A percentile compares a stretch with the other conserved stretches of the same genome.
These are phyloP conservation scores for Microcera coccophila DNA, from an alignment of 2,329 filamentous ascomycete species.

Conservation along the genomic window DNA sequence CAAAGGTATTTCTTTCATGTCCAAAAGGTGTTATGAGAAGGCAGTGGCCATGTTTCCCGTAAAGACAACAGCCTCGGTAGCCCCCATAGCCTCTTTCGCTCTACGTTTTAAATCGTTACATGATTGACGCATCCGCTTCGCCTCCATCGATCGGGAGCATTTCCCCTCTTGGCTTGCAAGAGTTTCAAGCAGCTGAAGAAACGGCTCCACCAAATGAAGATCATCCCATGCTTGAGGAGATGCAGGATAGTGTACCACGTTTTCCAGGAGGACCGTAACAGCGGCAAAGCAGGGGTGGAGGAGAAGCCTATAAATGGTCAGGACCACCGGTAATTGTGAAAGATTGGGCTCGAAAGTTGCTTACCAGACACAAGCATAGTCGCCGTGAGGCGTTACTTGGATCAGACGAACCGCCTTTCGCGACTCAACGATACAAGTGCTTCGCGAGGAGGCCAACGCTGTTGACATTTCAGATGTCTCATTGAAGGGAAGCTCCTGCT, in stretches of 20 bases:
- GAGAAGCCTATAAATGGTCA: conserved; percentile 11
- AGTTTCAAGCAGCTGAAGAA: conserved; percentile 5
- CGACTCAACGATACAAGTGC: conserved; percentile 21
- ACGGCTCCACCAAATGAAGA: conserved; percentile 7
- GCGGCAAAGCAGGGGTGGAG: conserved; percentile 16
- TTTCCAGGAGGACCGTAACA: conserved; percentile 10
- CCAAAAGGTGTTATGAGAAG: too few species aligned
- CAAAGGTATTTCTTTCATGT: too few species aligned
- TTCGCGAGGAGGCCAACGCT: conserved; percentile 2
- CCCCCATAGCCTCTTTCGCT: background rate
- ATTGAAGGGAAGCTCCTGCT: background rate
- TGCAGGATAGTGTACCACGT: conserved; percentile 8
- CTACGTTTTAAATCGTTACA: conserved; percentile 2
- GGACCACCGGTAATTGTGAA: background rate
- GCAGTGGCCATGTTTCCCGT: too few species aligned
- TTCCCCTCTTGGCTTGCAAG: conserved; percentile 2
- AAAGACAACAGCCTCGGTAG: too few species aligned
- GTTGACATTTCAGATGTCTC: background rate
- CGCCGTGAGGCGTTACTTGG: conserved; percentile 20
- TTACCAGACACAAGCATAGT: conserved; percentile 19
- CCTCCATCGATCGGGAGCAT: conserved; percentile 7
- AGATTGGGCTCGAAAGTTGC: background rate
- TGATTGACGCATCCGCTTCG: conserved; percentile 1
- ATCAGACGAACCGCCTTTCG: conserved; percentile 24
- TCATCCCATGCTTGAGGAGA: conserved; percentile 9